These are phyloP conservation scores for Fusarium azukiicola DNA, from an alignment of 2,329 filamentous ascomycete species.

Conservation along the genomic window DNA sequence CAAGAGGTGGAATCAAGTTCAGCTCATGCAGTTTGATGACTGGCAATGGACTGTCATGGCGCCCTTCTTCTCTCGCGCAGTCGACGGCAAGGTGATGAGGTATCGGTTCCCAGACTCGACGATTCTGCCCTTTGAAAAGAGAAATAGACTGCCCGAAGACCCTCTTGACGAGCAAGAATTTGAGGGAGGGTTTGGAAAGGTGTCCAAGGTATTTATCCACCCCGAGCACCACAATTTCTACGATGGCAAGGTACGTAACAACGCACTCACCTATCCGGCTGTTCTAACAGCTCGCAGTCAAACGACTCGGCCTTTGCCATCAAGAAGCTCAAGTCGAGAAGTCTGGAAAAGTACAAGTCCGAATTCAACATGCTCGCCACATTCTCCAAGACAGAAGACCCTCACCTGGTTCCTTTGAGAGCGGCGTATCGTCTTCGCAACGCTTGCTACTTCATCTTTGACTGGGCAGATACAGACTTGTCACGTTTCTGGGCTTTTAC, in stretches of 20 bases:
- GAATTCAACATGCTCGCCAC: conserved; percentile 24
- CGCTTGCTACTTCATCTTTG: conserved; percentile 27
- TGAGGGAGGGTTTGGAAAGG: conserved; percentile 23
- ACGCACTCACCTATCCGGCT: background rate
- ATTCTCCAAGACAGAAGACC: conserved; percentile 12
- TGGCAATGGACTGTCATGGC: conserved; percentile 30
- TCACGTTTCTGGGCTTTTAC: background rate
- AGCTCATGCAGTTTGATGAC: conserved; percentile 20
- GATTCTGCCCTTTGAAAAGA: background rate
- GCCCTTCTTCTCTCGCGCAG: conserved; percentile 24
- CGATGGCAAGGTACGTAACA: background rate
- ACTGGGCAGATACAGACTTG: conserved; percentile 26
- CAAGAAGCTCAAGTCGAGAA: conserved; percentile 22
- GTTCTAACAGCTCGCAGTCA: background rate
- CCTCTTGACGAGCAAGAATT: conserved; percentile 1
- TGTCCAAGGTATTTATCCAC: conserved; percentile 23
- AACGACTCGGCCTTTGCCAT: background rate
- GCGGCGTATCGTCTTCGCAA: conserved; percentile 9
- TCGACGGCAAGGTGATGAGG: background rate
- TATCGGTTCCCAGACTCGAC: conserved; percentile 8
- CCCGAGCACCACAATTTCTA: conserved; percentile 18
- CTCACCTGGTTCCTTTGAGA: conserved; percentile 12
- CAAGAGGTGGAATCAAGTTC: background rate
- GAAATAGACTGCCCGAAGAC: background rate
- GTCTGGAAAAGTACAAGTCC: conserved; percentile 13